Evolutionary conservation across 495 filamentous ascomycete genomes (phyloP).

Genomic region (Cryomyces minteri): DNA sequence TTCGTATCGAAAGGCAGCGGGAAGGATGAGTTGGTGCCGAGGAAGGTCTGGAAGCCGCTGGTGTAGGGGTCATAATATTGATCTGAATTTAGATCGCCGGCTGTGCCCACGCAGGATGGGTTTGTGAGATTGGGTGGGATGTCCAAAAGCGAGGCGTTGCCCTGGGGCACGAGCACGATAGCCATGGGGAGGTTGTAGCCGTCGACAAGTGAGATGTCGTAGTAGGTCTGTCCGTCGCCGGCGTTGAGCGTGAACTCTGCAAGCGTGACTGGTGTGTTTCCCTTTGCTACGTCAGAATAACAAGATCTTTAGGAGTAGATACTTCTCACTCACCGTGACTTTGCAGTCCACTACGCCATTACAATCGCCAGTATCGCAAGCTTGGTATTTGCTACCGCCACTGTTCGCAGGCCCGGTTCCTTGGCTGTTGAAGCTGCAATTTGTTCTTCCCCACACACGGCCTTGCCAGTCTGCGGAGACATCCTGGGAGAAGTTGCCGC

Average conservation of each 20-base stretch:
- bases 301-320: conserved; percentile 5
- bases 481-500: conserved; percentile 28
- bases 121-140: conserved; percentile 61
- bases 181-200: conserved; percentile 65
- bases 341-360: conserved; percentile 44
- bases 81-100: conserved; percentile 30
- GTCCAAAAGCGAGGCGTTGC: conserved; percentile 29
- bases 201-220: conserved; percentile 72
- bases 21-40: conserved; percentile 35
- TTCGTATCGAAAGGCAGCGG: conserved; percentile 43
- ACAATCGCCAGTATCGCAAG: conserved; percentile 64
- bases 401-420: conserved; percentile 30
- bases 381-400: conserved; percentile 22
- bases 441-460: conserved; percentile 64
- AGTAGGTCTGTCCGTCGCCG: conserved; percentile 45
- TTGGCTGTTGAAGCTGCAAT: conserved; percentile 50
- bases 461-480: conserved; percentile 59
- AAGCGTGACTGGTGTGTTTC: conserved; percentile 46
- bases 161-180: conserved; percentile 39
- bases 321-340: conserved; percentile 30
- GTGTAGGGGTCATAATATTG: conserved; percentile 22
- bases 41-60: conserved; percentile 16
- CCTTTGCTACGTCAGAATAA: conserved; percentile 16
- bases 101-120: conserved; percentile 47
- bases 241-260: conserved; percentile 55